phyloP scores from a whole-genome alignment of 1,284 basidiomycete species.

The Wallemia mellicola region DNA sequence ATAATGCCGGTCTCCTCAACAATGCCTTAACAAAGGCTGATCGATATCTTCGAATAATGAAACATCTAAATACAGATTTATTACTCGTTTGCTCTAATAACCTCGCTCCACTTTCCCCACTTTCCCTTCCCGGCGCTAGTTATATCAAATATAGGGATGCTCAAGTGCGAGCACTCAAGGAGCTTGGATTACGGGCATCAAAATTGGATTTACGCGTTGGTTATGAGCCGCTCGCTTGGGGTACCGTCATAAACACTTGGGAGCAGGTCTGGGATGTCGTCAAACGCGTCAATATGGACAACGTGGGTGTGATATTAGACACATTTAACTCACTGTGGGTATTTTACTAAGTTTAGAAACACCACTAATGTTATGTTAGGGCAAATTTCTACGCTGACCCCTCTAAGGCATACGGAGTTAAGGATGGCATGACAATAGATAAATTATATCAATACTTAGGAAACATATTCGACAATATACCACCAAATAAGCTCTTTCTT shows the following conservation, averaged over 20 bases:
- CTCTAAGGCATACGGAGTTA: not conserved
- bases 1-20: not conserved
- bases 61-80: constrained; percentile 1
- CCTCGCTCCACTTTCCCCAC: not conserved
- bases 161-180: constrained; percentile 2
- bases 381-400: constrained; percentile 3
- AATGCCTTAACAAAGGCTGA: constrained; percentile 3
- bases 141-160: constrained; percentile 3
- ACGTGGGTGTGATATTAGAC: constrained; percentile 5
- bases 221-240: constrained; percentile 5
- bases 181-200: constrained; percentile 1
- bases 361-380: not conserved
- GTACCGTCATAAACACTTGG: constrained; percentile 4
- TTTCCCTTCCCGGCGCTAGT: not conserved
- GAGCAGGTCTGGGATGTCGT: constrained; percentile 6
- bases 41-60: constrained; percentile 3
- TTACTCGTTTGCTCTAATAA: constrained; percentile 5
- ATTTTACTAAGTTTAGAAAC: not conserved
- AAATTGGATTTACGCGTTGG: constrained; percentile 3
- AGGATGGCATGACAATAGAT: not conserved
- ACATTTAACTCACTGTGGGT: constrained; percentile 5
- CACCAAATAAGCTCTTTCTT: constrained; percentile 6
- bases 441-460: constrained; percentile 1
- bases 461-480: constrained; percentile 1
- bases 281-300: constrained; percentile 4